These are phyloP conservation scores for Suillus paluster DNA, from an alignment of 768 basidiomycete genomes.

Conservation along the genomic window DNA sequence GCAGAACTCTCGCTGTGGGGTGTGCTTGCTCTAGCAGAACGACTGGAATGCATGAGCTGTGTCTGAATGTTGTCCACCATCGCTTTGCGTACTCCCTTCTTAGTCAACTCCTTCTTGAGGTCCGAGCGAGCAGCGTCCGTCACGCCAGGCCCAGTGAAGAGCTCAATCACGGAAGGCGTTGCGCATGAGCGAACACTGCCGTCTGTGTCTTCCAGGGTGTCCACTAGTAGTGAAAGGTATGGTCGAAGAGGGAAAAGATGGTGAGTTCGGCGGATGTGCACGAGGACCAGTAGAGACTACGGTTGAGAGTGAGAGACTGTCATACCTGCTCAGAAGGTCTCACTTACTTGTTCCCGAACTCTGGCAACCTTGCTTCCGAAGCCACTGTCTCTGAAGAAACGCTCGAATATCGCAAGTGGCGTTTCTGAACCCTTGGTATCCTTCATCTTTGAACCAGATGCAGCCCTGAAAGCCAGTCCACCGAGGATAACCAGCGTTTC, in stretches of 20 bases:
- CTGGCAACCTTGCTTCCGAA: slow-evolving; percentile 84
- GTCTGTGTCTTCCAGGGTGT: slow-evolving; percentile 88
- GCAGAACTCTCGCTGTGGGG: slow-evolving; percentile 65
- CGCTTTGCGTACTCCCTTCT: slow-evolving; percentile 84
- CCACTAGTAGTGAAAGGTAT: slow-evolving; percentile 81
- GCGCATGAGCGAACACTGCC: slow-evolving; percentile 88
- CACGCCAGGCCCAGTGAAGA: slow-evolving; percentile 85
- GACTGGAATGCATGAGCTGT: slow-evolving; percentile 56
- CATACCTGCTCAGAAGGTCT: slow-evolving; percentile 5
- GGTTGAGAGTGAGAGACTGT: slow-evolving; percentile 10
- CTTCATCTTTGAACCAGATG: slow-evolving; percentile 48
- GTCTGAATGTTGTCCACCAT: slow-evolving; percentile 82
- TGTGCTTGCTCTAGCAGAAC: slow-evolving; percentile 45
- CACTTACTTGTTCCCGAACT: slow-evolving; percentile 81
- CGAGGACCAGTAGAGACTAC: slow-evolving; percentile 68
- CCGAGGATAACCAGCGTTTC: slow-evolving; percentile 78
- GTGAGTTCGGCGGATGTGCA: slow-evolving; percentile 72
- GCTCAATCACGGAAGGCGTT: slow-evolving; percentile 74
- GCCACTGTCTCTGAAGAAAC: slow-evolving; percentile 70
- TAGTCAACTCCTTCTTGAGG: slow-evolving; percentile 88
- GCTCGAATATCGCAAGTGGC: slow-evolving; percentile 72
- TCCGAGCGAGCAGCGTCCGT: slow-evolving; percentile 89
- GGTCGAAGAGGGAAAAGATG: slow-evolving; percentile 80
- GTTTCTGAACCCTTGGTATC: slow-evolving; percentile 70
- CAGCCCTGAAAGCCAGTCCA: slow-evolving; percentile 67